A percentile compares a stretch with the other conserved stretches of the same genome.
phyloP scores from a whole-genome alignment of 805 yeast genomes.

The Maudiozyma barnettii region DNA sequence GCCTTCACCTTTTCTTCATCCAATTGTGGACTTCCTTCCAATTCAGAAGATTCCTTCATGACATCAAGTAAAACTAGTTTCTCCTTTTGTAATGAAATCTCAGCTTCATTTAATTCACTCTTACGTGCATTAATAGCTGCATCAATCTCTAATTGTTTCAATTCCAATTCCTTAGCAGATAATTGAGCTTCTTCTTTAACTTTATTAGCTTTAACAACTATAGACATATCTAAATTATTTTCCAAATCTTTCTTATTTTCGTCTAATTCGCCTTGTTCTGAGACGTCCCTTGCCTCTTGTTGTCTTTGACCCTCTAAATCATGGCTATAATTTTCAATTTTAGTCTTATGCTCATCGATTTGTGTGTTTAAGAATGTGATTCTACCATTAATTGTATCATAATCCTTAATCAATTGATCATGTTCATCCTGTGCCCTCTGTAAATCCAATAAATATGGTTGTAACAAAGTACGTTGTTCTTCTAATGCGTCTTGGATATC shows the following conservation, averaged over 20 bases:
- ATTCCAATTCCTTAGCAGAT: constrained; percentile 27
- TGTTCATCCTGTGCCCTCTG: constrained; percentile 33
- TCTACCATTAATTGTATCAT: constrained; percentile 31
- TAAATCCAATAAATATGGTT: constrained; percentile 35
- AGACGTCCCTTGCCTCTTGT: constrained; percentile 25
- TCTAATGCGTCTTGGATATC: constrained; percentile 23
- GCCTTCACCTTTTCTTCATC: constrained; percentile 27
- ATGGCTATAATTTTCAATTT: constrained; percentile 27
- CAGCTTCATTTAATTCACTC: constrained; percentile 28
- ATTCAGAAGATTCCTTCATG: constrained; percentile 35
- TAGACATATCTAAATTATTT: constrained; percentile 14
- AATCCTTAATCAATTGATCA: constrained; percentile 28
- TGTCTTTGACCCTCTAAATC: constrained; percentile 25
- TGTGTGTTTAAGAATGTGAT: constrained; percentile 33
- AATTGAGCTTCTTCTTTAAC: constrained; percentile 31
- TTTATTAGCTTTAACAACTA: constrained; percentile 23
- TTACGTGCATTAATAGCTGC: constrained; percentile 31
- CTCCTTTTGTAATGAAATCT: constrained; percentile 31
- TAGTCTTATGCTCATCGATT: constrained; percentile 29
- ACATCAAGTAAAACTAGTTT: constrained; percentile 21
- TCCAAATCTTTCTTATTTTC: constrained; percentile 26
- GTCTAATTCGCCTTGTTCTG: constrained; percentile 26
- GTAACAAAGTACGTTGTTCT: constrained; percentile 32
- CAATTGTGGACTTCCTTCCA: constrained; percentile 23
- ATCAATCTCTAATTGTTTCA: constrained; percentile 33